phyloP scores from a whole-genome alignment of 768 basidiomycete genomes.

The Trametes cinnabarina region DNA sequence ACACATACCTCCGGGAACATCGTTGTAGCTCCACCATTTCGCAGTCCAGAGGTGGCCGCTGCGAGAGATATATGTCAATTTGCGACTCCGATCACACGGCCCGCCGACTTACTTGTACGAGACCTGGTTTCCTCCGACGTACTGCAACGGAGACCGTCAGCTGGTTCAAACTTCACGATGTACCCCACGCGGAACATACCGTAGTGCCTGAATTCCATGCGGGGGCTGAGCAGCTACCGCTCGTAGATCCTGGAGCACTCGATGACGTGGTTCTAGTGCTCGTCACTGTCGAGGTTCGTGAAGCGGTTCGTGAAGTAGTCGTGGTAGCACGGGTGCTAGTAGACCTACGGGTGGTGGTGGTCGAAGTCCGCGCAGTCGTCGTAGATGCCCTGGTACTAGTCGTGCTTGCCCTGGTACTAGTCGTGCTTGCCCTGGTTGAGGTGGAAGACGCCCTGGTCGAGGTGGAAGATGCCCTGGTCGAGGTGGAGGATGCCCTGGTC shows the following conservation, averaged over 20 bases:
- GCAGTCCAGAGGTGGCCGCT: constrained; percentile 29
- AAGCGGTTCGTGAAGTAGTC: neutral
- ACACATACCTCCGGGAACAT: constrained; percentile 27
- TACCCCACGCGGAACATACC: constrained; percentile 8
- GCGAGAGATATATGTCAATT: constrained; percentile 6
- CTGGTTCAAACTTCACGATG: neutral
- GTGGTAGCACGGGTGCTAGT: neutral
- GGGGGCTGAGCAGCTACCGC: constrained; percentile 19
- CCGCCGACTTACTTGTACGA: constrained; percentile 1
- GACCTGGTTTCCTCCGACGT: constrained; percentile 27
- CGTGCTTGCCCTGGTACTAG: constrained; percentile 6
- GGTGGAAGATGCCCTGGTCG: neutral
- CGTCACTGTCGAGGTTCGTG: neutral
- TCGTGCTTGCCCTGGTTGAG: constrained; percentile 4
- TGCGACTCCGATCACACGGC: neutral
- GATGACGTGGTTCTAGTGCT: neutral
- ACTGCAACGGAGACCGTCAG: constrained; percentile 7
- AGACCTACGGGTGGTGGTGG: neutral
- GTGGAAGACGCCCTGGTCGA: neutral
- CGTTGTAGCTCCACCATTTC: constrained; percentile 31
- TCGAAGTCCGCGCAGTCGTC: neutral
- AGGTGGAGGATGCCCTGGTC: neutral
- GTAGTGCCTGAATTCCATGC: constrained; percentile 26
- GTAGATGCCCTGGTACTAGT: neutral
- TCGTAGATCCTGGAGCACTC: constrained; percentile 11